Conservation (phyloP, 2,329 filamentous ascomycete species). For the Exophiala xenobiotica region DNA sequence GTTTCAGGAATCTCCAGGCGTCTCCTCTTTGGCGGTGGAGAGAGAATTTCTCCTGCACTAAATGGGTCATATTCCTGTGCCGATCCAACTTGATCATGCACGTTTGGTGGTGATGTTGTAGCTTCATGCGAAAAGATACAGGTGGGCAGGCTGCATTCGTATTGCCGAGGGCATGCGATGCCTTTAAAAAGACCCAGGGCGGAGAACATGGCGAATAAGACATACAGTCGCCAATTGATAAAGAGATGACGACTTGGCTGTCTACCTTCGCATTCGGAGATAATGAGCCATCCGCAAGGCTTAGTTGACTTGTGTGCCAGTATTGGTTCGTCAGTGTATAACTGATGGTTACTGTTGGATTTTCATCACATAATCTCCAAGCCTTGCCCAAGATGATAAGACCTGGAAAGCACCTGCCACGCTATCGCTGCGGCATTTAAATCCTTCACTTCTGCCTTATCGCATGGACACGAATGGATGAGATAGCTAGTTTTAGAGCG, state of each 20-base stretch:
- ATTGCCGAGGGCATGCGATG: constrained; percentile 53
- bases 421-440: neutral
- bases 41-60: constrained; percentile 20
- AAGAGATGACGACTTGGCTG: neutral
- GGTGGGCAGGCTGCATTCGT: constrained; percentile 51
- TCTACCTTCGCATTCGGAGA: neutral
- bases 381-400: too few species aligned
- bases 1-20: constrained; percentile 15
- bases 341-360: too few species aligned
- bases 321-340: too few species aligned
- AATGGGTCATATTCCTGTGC: constrained; percentile 28
- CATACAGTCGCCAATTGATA: neutral
- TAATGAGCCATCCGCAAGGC: neutral
- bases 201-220: constrained; percentile 48
- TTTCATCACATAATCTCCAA: too few species aligned
- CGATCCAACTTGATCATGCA: constrained; percentile 5
- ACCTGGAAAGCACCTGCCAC: neutral
- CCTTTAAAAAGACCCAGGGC: constrained; percentile 56
- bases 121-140: constrained; percentile 60
- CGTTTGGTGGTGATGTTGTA: neutral
- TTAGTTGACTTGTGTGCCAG: too few species aligned
- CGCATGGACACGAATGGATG: neutral
- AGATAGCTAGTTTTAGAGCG: neutral
- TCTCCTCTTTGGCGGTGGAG: constrained; percentile 37
- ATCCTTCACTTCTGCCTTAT: constrained; percentile 3